Percentiles rank a stretch among this genome's conserved stretches.
phyloP scores from a whole-genome alignment of 2,329 filamentous ascomycete species.

The Nemania bipapillata region DNA sequence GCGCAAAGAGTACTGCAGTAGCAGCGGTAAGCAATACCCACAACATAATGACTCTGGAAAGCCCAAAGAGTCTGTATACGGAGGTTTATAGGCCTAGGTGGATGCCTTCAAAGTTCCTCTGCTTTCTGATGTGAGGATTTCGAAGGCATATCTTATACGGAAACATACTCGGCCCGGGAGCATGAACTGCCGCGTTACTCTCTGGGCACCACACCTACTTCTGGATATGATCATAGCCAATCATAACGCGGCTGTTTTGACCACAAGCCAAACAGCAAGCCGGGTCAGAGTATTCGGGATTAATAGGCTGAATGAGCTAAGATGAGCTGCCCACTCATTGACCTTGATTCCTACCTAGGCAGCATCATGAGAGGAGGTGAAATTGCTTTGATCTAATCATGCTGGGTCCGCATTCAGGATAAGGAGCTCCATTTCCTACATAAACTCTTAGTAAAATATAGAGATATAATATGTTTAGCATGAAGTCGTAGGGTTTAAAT shows the following conservation, averaged over 20 bases:
- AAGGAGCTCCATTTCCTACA: too few relatives aligned
- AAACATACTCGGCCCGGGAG: conserved; percentile 19
- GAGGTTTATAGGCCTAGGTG: conserved; percentile 2
- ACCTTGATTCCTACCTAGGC: background rate
- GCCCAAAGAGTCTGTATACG: background rate
- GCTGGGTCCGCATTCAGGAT: too few relatives aligned
- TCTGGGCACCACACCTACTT: conserved; percentile 18
- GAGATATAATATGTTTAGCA: too few relatives aligned
- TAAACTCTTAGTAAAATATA: too few relatives aligned
- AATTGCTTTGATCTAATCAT: too few relatives aligned
- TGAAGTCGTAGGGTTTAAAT: too few relatives aligned
- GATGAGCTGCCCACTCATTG: conserved; percentile 14
- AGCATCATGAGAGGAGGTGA: too few relatives aligned
- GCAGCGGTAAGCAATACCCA: conserved; percentile 32
- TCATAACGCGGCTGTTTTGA: conserved; percentile 19
- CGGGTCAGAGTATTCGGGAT: conserved; percentile 15
- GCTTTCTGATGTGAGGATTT: conserved; percentile 11
- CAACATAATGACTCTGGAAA: conserved; percentile 31
- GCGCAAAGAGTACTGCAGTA: conserved; percentile 37
- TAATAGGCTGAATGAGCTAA: conserved; percentile 28
- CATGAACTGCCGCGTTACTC: conserved; percentile 26
- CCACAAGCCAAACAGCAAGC: conserved; percentile 22
- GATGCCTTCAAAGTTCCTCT: background rate
- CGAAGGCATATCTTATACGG: conserved; percentile 23
- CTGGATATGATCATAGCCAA: conserved; percentile 20